Base-by-base conservation (phyloP, 2,329 filamentous ascomycete genomes). In the Pseudocercospora crystallina region DNA sequence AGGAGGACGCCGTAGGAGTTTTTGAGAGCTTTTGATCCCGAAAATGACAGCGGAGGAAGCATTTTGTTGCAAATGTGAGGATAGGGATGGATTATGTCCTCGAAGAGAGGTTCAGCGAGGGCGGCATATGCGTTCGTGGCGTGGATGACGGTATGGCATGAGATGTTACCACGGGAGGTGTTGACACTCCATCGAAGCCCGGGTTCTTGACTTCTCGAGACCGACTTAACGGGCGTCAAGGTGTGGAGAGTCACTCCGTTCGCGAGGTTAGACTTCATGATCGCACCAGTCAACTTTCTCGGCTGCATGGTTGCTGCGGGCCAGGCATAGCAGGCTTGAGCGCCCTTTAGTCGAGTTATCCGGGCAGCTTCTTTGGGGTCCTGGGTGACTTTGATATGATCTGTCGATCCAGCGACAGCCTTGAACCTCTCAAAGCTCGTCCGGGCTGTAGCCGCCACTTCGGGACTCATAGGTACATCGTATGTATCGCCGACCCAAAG, bases 61-160 rank as follows among this genome's bases (percentile, higher is more conserved):
- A 43, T 17, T 13, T 29, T 31, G 33, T 43, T 31, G 30, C 40
- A 43, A 7, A 43, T 43, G 40, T 43, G 40, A 13, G 40, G 40
- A 12, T 43, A 31, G 5, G 40, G 26, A 32, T 31, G 31, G 26
- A 43, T 26, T 20, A 43, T 15, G 13, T 13, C 29, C n/a, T 43
- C 12, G 29, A 43, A 32, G 29, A 29, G 31, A 15, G 40, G 13
- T 31, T 43, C 40, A 9, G 33, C 10, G 20, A 31, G 13, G 1
- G 87, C 88, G 7, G 89, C 91, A 68, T 95, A 94, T 5, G 76
- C 90, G 65, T 95, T 96, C 1, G 87, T 91, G 5, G 89, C 86
- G 12, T 95, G 78, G 12, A 95, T 77, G 13, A 95, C 80, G 29
- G 80, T 76, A 10, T 74, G 71, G 1, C 89, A 76, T 0, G 67